phyloP scores from a whole-genome alignment of 2,329 filamentous ascomycete genomes.

The Monosporascus cannonballus region DNA sequence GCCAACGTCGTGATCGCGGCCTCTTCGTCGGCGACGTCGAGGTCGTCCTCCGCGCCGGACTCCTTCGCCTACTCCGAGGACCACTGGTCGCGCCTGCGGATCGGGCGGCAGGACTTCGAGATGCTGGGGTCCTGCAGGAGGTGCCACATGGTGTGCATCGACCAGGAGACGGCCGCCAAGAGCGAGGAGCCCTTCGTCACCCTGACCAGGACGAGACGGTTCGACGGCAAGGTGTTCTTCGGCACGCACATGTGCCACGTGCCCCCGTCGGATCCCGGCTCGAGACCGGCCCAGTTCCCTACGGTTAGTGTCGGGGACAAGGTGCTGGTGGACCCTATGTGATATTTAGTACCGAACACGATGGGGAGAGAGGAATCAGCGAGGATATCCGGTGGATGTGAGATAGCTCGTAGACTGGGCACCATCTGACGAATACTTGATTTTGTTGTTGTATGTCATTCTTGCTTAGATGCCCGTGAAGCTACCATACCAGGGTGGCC shows the following conservation, averaged over 20 bases:
- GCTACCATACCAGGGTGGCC: too few species aligned
- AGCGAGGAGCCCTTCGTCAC: constrained; percentile 84
- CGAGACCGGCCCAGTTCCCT: constrained; percentile 29
- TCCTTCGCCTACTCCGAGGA: constrained; percentile 71
- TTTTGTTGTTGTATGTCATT: too few species aligned
- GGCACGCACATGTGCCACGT: constrained; percentile 68
- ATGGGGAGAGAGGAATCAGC: too few species aligned
- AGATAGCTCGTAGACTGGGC: too few species aligned
- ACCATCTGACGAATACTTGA: too few species aligned
- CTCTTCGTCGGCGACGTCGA: not conserved
- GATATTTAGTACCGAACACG: not conserved
- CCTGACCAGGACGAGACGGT: constrained; percentile 76
- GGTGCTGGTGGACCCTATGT: constrained; percentile 18
- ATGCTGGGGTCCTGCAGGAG: constrained; percentile 79
- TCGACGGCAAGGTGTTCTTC: constrained; percentile 82
- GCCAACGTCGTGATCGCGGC: constrained; percentile 73
- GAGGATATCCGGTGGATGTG: too few species aligned
- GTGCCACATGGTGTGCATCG: constrained; percentile 94
- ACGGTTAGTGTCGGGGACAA: constrained; percentile 47
- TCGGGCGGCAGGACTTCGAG: constrained; percentile 59
- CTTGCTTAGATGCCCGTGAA: too few species aligned
- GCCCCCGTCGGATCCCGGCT: constrained; percentile 12
- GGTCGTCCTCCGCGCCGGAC: constrained; percentile 28
- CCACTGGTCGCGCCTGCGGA: constrained; percentile 60
- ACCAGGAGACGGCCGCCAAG: constrained; percentile 73